Conservation (phyloP, 768 basidiomycete genomes). For the Rhizopogon vulgaris region DNA sequence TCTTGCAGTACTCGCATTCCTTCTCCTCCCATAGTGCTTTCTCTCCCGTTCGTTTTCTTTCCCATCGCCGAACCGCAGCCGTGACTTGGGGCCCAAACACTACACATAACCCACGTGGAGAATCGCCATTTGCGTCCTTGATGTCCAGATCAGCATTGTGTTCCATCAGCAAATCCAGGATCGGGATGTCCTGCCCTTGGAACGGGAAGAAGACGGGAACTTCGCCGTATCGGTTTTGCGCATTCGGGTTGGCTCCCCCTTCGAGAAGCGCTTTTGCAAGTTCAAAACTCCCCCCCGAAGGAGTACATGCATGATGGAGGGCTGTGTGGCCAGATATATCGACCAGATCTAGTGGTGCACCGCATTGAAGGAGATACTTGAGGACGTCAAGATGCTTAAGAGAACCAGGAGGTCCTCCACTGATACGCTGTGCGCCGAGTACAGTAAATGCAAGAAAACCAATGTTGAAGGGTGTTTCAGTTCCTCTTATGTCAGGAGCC, state of each 20-base stretch:
- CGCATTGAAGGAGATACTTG: slow-evolving; percentile 34
- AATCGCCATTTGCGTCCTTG: slow-evolving; percentile 32
- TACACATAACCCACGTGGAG: slow-evolving; percentile 26
- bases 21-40: slow-evolving; percentile 35
- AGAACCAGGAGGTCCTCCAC: slow-evolving; percentile 6
- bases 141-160: slow-evolving; percentile 40
- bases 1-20: slow-evolving; percentile 35
- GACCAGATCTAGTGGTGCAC: slow-evolving; percentile 32
- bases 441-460: slow-evolving; percentile 37
- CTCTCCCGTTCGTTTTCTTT: slow-evolving; percentile 39
- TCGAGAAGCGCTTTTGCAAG: slow-evolving; percentile 36
- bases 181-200: slow-evolving; percentile 23
- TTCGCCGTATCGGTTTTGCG: slow-evolving; percentile 43
- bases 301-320: slow-evolving; percentile 39
- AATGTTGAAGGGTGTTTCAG: slow-evolving; percentile 37
- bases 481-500: slow-evolving; percentile 32
- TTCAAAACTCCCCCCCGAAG: slow-evolving; percentile 16
- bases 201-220: slow-evolving; percentile 33
- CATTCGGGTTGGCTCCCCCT: slow-evolving; percentile 43
- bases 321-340: slow-evolving; percentile 48
- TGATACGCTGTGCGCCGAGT: slow-evolving; percentile 35
- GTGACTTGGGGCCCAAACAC: slow-evolving; percentile 37
- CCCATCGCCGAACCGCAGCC: slow-evolving; percentile 40
- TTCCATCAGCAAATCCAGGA: slow-evolving; percentile 44
- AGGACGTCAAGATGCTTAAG: slow-evolving; percentile 31